Evolutionary conservation across 1,139 yeast species (phyloP).

Genomic region (Taphrina confusa): DNA sequence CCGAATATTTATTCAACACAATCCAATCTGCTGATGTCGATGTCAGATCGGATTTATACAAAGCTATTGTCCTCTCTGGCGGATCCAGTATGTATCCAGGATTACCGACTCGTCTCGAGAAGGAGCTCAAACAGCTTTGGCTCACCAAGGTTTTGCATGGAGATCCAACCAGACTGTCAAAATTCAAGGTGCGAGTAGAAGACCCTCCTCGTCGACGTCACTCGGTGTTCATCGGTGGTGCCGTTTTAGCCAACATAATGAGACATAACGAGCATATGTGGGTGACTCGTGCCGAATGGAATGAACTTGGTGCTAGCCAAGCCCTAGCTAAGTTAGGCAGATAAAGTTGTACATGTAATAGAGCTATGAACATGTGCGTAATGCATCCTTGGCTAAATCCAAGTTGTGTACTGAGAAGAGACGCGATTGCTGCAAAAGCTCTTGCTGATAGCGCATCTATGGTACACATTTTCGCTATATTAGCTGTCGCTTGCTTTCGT

Average conservation of each 20-base stretch:
- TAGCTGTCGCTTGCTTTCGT: too few relatives aligned
- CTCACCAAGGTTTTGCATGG: constrained; percentile 81
- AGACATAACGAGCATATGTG: constrained; percentile 97
- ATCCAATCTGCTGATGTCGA: constrained; percentile 94
- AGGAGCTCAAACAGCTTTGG: constrained; percentile 96
- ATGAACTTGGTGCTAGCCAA: constrained; percentile 81
- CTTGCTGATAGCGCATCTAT: too few relatives aligned
- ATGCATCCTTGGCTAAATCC: too few relatives aligned
- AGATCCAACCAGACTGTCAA: constrained; percentile 80
- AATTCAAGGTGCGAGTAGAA: constrained; percentile 93
- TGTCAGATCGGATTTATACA: constrained; percentile 80
- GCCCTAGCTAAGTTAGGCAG: constrained; percentile 79
- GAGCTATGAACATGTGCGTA: too few relatives aligned
- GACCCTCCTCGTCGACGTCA: constrained; percentile 99
- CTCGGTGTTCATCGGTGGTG: constrained; percentile 99
- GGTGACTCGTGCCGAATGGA: constrained; percentile 96
- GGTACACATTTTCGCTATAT: too few relatives aligned
- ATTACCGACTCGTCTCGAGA: constrained; percentile 89
- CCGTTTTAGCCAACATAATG: constrained; percentile 96
- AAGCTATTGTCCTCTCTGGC: constrained; percentile 92
- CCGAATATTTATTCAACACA: constrained; percentile 86
- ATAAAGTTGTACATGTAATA: too few relatives aligned
- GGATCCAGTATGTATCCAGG: constrained; percentile 99
- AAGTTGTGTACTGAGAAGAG: too few relatives aligned
- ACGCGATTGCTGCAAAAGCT: too few relatives aligned